A percentile compares a stretch with the other conserved stretches of the same genome.
These are phyloP conservation scores for Hansenula anomala DNA, from an alignment of 1,139 yeast genomes.

Conservation along the genomic window DNA sequence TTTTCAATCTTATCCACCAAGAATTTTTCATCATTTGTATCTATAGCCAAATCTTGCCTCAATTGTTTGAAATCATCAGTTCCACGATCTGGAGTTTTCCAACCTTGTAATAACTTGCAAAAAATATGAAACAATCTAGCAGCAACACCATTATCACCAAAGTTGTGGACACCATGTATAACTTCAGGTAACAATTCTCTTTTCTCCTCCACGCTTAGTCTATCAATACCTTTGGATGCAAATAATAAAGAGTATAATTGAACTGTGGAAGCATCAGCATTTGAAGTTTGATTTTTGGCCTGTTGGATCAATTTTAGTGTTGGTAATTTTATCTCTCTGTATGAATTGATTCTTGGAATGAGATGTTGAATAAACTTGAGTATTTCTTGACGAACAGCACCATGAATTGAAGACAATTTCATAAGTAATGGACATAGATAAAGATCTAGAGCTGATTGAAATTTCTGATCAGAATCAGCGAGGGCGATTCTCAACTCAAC, in stretches of 20 bases:
- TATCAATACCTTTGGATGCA: slow-evolving; percentile 59
- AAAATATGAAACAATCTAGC: slow-evolving; percentile 62
- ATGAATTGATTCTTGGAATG: slow-evolving; percentile 60
- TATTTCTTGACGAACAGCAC: slow-evolving; percentile 64
- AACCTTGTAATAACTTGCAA: slow-evolving; percentile 45
- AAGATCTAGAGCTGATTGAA: slow-evolving; percentile 53
- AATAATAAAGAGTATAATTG: slow-evolving; percentile 64
- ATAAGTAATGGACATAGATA: slow-evolving; percentile 76
- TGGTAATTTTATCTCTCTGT: slow-evolving; percentile 55
- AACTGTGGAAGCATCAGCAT: slow-evolving; percentile 48
- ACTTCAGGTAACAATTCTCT: slow-evolving; percentile 42
- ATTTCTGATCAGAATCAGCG: slow-evolving; percentile 62
- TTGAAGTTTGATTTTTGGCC: slow-evolving; percentile 49
- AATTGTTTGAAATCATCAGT: slow-evolving; percentile 37
- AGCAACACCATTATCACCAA: slow-evolving; percentile 31
- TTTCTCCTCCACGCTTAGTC: slow-evolving; percentile 34
- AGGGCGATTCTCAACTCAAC: slow-evolving; percentile 84
- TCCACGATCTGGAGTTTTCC: slow-evolving; percentile 48
- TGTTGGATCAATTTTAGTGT: slow-evolving; percentile 57
- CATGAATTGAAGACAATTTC: slow-evolving; percentile 71
- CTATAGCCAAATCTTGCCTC: slow-evolving; percentile 28
- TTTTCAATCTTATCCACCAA: slow-evolving; percentile 44
- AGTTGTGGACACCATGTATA: slow-evolving; percentile 39
- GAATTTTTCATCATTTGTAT: slow-evolving; percentile 32
- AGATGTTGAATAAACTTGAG: slow-evolving; percentile 63